These are phyloP conservation scores for Apiotrichum domesticum DNA, from an alignment of 1,284 basidiomycete genomes.

Conservation along the genomic window DNA sequence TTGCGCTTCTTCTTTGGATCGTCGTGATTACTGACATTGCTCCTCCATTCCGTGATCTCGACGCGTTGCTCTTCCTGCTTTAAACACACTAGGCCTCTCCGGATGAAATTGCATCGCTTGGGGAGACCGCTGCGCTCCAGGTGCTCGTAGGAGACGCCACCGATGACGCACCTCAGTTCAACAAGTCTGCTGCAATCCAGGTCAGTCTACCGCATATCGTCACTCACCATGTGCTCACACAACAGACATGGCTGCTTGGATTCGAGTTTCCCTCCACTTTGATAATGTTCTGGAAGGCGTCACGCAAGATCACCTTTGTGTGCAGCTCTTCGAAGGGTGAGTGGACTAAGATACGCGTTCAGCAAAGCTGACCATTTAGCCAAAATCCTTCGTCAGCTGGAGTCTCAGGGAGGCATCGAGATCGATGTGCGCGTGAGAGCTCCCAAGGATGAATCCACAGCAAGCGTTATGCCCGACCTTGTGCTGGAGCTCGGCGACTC, in stretches of 20 bases:
- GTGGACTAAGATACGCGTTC: constrained; percentile 5
- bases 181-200: constrained; percentile 84
- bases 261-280: constrained; percentile 96
- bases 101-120: constrained; percentile 53
- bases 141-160: constrained; percentile 76
- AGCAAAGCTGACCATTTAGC: constrained; percentile 20
- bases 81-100: constrained; percentile 19
- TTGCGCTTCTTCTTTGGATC: background rate
- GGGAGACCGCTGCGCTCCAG: constrained; percentile 58
- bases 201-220: constrained; percentile 49
- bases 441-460: constrained; percentile 38
- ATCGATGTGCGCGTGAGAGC: constrained; percentile 37
- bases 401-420: constrained; percentile 27
- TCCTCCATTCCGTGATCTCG: background rate
- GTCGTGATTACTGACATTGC: background rate
- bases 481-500: constrained; percentile 30
- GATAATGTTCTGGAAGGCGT: constrained; percentile 62
- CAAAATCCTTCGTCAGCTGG: constrained; percentile 43
- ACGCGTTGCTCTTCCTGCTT: too few relatives aligned
- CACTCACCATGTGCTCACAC: background rate
- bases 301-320: constrained; percentile 64
- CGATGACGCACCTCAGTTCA: constrained; percentile 72
- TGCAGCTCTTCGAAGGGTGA: constrained; percentile 85
- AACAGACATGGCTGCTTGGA: constrained; percentile 85
- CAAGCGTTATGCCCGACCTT: constrained; percentile 31